phyloP scores from a whole-genome alignment of 2,329 filamentous ascomycete genomes.

The Botryotinia calthae region DNA sequence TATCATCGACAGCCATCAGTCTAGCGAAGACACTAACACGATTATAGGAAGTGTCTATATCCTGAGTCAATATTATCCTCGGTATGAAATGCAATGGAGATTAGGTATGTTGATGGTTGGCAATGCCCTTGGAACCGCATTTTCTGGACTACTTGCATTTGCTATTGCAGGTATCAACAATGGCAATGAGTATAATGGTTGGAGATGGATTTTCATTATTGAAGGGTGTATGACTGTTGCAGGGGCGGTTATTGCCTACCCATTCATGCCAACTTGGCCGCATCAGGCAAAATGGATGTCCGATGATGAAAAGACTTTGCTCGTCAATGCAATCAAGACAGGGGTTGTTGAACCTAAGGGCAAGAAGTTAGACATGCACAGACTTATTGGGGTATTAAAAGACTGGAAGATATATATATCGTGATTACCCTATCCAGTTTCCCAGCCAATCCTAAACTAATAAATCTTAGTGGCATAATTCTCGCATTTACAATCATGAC shows the following conservation, averaged over 20 bases:
- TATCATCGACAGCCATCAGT: background rate
- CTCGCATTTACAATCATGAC: background rate
- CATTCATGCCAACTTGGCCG: background rate
- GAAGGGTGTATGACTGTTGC: background rate
- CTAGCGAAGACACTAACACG: background rate
- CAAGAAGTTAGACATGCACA: background rate
- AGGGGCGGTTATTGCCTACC: background rate
- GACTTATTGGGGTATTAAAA: background rate
- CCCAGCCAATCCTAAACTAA: background rate
- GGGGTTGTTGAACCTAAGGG: background rate
- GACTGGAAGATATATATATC: background rate
- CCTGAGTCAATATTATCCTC: background rate
- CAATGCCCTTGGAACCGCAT: background rate
- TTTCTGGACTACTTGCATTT: conserved; percentile 4
- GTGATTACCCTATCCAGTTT: background rate
- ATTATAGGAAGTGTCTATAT: background rate
- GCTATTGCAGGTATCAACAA: conserved; percentile 3
- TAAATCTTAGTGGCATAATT: background rate
- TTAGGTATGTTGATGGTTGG: background rate
- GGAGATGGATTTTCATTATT: conserved; percentile 6
- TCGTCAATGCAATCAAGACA: background rate
- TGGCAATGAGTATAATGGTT: background rate
- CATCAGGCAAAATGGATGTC: background rate
- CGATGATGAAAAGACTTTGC: background rate
- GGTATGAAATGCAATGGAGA: background rate